Conservation (phyloP, 768 basidiomycete genomes). For the Cystofilobasidium ferigula region DNA sequence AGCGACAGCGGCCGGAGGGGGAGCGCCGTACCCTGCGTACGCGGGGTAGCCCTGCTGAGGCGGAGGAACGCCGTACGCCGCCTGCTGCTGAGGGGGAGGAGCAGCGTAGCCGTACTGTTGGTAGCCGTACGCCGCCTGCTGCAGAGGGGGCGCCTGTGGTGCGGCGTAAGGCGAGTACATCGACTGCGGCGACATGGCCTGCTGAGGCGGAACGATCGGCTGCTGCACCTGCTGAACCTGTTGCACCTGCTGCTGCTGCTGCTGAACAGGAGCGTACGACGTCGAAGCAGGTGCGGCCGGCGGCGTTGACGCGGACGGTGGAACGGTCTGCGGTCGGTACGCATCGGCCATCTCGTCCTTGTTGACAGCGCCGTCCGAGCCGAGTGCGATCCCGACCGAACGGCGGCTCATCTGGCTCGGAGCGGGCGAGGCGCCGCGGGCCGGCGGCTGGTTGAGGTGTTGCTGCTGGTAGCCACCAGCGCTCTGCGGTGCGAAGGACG, state of each 20-base stretch:
- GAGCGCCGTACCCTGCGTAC: constrained; percentile 11
- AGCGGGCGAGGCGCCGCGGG: constrained; percentile 39
- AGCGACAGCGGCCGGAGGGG: constrained; percentile 1
- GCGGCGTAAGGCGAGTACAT: neutral
- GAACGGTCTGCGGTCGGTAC: constrained; percentile 30
- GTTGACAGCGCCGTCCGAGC: constrained; percentile 65
- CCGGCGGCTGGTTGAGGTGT: constrained; percentile 29
- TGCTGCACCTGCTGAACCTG: constrained; percentile 25
- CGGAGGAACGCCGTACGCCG: neutral
- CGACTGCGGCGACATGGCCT: constrained; percentile 11
- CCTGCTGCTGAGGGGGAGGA: neutral
- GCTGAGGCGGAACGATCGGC: constrained; percentile 20
- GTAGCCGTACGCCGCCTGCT: constrained; percentile 10
- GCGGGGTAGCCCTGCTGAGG: neutral
- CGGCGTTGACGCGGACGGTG: constrained; percentile 28
- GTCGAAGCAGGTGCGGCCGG: constrained; percentile 26
- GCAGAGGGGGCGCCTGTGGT: constrained; percentile 4
- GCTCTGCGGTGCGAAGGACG: constrained; percentile 29
- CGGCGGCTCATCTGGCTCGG: constrained; percentile 52
- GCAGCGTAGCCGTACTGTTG: constrained; percentile 5
- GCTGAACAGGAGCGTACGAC: constrained; percentile 2
- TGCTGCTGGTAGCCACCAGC: constrained; percentile 20
- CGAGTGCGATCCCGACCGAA: constrained; percentile 66
- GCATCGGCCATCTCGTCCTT: constrained; percentile 64
- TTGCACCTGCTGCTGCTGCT: constrained; percentile 25